Percentiles rank a stretch among this genome's conserved stretches.
Evolutionary conservation across 2,329 filamentous ascomycete genomes (phyloP).

Genomic region (Eurotiales sp.): DNA sequence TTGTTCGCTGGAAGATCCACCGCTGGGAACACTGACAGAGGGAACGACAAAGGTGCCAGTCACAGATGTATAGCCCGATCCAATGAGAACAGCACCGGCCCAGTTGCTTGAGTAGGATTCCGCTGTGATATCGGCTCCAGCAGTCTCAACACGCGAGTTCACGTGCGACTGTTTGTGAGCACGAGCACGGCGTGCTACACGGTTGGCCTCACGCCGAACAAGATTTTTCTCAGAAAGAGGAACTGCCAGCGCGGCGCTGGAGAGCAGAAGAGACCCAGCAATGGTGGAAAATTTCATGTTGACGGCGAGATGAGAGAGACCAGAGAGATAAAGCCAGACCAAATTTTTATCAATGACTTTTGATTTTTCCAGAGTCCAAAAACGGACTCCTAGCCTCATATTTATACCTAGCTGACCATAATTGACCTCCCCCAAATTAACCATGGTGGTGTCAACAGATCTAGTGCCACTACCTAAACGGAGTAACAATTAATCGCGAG

Average conservation of each 20-base stretch:
- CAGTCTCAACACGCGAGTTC: slow-evolving; percentile 6
- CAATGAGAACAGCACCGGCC: slow-evolving; percentile 56
- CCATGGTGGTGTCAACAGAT: background rate
- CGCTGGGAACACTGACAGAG: slow-evolving; percentile 39
- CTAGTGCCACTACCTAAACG: background rate
- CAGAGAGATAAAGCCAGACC: background rate
- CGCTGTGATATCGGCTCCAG: background rate
- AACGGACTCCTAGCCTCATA: background rate
- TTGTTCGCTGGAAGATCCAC: slow-evolving; percentile 36
- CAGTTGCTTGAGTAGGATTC: slow-evolving; percentile 53
- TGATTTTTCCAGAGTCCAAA: background rate
- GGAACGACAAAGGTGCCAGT: slow-evolving; percentile 51
- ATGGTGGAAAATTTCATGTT: slow-evolving; percentile 11
- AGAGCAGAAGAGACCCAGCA: slow-evolving; percentile 5
- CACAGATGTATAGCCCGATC: slow-evolving; percentile 46
- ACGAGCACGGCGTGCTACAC: background rate
- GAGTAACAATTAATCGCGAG: background rate
- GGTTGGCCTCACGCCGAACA: slow-evolving; percentile 10
- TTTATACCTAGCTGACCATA: background rate
- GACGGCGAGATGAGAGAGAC: background rate
- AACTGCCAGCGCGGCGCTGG: slow-evolving; percentile 8
- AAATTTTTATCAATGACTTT: background rate
- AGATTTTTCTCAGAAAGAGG: slow-evolving; percentile 10
- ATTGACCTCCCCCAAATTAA: background rate
- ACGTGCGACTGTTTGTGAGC: slow-evolving; percentile 1